Evolutionary conservation across 805 yeast species (phyloP), one percentile per base, ranked within the genome.

Genomic region (Ogataea salicorniae): DNA sequence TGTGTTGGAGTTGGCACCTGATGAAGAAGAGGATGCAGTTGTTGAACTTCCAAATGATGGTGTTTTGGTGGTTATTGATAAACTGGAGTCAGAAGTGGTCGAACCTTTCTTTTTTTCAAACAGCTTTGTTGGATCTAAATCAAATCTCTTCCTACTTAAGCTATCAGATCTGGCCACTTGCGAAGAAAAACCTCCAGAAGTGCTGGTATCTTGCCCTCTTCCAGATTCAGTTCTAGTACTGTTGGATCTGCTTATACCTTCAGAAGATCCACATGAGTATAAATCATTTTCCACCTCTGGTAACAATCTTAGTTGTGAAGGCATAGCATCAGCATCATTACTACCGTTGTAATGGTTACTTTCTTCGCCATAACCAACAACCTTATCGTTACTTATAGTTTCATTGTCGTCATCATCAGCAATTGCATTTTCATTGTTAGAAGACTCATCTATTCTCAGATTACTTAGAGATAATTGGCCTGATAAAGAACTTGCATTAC

Each of bases 231-330:
- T 14, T 23, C 18, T 39, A 6, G 45, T n/a, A 47, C 64, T 60
- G 42, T 53, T 56, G 1, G 64, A 53, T 35, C 64, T 52, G 37
- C 64, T 59, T 41, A 58, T 17, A 2, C 62, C 62, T 23, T 58
- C 60, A 5, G 60, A 56, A 2, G 63, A 58, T 33, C 63, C 63
- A 41, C 61, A 51, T 3, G 61, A 57, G 13, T 63, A 44, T 14
- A 69, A 47, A 14, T 69, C 74, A 16, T 59, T 56, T 39, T 68
- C 68, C n/a, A 60, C 51, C 31, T 70, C 70, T 2, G 70, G 66
- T 33, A 79, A 68, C 11, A 81, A 63, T 36, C 72, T 71, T 56
- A 81, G 59, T 59, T 82, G 87, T 0, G 85, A 79, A 0, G 87
- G 87, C 46, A 63, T 46, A 20, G 39, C 41, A 22, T 41, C 48